Percentiles rank a stretch among this genome's conserved stretches.
These are phyloP conservation scores for Rhinocladiella mackenziei DNA, from an alignment of 2,329 filamentous ascomycete species.

Conservation along the genomic window DNA sequence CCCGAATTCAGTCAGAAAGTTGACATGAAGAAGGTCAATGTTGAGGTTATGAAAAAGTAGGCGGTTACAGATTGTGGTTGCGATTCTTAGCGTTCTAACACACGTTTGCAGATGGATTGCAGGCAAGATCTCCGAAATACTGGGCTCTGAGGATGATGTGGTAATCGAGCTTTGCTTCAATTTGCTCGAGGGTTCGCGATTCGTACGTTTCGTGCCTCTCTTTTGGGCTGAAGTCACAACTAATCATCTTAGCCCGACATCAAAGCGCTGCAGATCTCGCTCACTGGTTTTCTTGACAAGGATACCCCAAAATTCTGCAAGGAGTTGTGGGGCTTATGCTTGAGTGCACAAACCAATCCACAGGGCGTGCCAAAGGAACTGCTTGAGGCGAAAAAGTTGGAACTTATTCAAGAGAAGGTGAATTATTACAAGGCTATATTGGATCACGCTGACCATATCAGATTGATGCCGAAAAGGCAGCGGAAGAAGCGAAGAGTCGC, in stretches of 20 bases:
- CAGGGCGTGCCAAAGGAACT: conserved; percentile 93
- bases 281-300: conserved; percentile 92
- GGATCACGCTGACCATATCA: conserved; percentile 10
- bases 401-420: conserved; percentile 93
- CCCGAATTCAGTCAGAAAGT: conserved; percentile 92
- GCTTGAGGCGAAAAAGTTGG: conserved; percentile 90
- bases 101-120: conserved; percentile 75
- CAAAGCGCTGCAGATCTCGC: conserved; percentile 88
- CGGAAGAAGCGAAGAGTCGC: conserved; percentile 49
- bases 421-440: neutral
- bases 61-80: conserved; percentile 34
- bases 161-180: conserved; percentile 79
- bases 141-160: conserved; percentile 92
- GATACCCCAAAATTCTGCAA: conserved; percentile 87
- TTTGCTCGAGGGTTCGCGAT: conserved; percentile 67
- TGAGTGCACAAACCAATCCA: conserved; percentile 83
- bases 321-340: conserved; percentile 83
- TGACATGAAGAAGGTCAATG: conserved; percentile 94
- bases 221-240: neutral
- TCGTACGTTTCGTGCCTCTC: conserved; percentile 54
- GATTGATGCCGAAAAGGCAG: conserved; percentile 48
- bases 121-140: conserved; percentile 76
- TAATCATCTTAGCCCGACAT: conserved; percentile 70
- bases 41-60: conserved; percentile 96
- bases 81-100: conserved; percentile 12